Conservation (phyloP, 1,139 yeast genomes). For the Candida glucosophila region DNA sequence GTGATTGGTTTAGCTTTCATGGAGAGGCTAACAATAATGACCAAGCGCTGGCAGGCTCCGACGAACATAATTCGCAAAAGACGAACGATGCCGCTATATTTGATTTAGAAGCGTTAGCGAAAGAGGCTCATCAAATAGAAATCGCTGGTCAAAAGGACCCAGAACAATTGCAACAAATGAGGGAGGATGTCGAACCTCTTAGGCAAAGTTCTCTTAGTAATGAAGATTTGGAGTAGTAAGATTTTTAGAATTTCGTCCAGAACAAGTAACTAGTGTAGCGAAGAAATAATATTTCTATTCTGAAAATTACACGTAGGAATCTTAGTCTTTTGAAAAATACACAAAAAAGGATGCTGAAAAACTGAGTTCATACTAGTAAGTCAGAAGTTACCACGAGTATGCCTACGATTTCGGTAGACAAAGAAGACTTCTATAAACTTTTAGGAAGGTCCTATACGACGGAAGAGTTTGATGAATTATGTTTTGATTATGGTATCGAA, state of each 20-base stretch:
- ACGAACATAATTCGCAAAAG: constrained; percentile 4
- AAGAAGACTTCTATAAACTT: constrained; percentile 78
- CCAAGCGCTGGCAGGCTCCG: constrained; percentile 5
- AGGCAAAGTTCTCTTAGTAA: constrained; percentile 7
- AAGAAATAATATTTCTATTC: too few species aligned
- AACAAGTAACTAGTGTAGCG: too few species aligned
- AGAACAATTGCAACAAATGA: constrained; percentile 9
- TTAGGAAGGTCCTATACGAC: constrained; percentile 78
- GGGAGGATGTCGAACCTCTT: constrained; percentile 9
- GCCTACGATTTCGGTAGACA: constrained; percentile 97
- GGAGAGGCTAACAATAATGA: constrained; percentile 10
- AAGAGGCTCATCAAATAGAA: constrained; percentile 40
- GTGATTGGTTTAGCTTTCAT: constrained; percentile 7
- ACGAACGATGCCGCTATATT: constrained; percentile 20
- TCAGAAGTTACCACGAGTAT: too few species aligned
- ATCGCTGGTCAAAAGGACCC: constrained; percentile 14
- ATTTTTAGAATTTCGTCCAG: too few species aligned
- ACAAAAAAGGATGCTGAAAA: too few species aligned
- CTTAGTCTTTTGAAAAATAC: too few species aligned
- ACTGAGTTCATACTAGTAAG: too few species aligned
- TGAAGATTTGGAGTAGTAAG: constrained; percentile 17
- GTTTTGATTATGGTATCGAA: constrained; percentile 96
- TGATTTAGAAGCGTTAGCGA: constrained; percentile 36
- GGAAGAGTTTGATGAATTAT: constrained; percentile 91
- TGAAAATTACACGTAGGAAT: too few species aligned